Conservation (phyloP, 2,329 filamentous ascomycete species). For the Pyrenochaeta sp. region DNA sequence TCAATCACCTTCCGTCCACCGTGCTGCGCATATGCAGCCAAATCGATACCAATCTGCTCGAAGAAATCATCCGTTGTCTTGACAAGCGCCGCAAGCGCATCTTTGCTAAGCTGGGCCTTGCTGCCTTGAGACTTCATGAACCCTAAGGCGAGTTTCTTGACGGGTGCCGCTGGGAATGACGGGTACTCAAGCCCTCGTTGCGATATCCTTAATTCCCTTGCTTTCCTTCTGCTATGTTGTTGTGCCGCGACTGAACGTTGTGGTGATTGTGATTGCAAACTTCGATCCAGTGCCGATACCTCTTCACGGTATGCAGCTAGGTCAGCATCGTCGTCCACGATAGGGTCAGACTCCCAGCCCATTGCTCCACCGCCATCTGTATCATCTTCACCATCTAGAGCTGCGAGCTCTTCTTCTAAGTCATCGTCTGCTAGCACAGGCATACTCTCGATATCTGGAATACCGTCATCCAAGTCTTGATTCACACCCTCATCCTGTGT, state of each 20-base stretch:
- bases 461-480: constrained; percentile 7
- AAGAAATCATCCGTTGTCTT: constrained; percentile 92
- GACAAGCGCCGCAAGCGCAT: constrained; percentile 77
- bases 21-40: constrained; percentile 81
- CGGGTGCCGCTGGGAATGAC: constrained; percentile 74
- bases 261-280: constrained; percentile 38
- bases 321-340: constrained; percentile 34
- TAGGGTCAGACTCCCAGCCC: constrained; percentile 44
- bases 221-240: constrained; percentile 36
- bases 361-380: constrained; percentile 23
- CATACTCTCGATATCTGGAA: constrained; percentile 39
- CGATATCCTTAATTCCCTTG: constrained; percentile 68
- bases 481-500: constrained; percentile 16
- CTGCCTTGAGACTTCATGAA: constrained; percentile 74
- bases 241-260: constrained; percentile 24
- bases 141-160: constrained; percentile 75
- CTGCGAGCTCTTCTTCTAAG: constrained; percentile 27
- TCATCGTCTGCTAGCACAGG: constrained; percentile 25
- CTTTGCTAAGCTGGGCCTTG: constrained; percentile 75
- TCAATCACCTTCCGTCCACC: constrained; percentile 86
- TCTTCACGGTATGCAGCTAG: constrained; percentile 47
- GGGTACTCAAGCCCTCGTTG: constrained; percentile 79
- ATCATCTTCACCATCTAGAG: constrained; percentile 36
- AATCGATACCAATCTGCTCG: constrained; percentile 82
- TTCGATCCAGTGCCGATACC: constrained; percentile 45